Evolutionary conservation across 1,139 yeast genomes (phyloP).

Genomic region (Taiozyma onychis): DNA sequence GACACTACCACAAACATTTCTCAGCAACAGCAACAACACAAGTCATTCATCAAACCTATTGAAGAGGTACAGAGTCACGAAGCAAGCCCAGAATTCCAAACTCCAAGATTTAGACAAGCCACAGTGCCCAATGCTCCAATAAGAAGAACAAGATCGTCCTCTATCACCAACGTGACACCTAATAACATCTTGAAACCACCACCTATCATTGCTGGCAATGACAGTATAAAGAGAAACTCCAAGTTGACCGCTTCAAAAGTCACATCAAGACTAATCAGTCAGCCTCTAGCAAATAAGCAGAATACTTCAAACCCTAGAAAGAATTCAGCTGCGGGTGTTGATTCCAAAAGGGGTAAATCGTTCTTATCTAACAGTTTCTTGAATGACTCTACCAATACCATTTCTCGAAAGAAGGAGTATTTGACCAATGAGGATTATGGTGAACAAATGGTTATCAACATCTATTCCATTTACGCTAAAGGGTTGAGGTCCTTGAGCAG

Average conservation of each 20-base stretch:
- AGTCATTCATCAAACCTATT: conserved; percentile 7
- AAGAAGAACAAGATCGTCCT: conserved; percentile 36
- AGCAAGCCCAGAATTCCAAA: conserved; percentile 27
- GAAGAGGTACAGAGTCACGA: conserved; percentile 11
- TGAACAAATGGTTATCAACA: conserved; percentile 40
- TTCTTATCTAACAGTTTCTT: conserved; percentile 4
- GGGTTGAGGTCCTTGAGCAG: conserved; percentile 58
- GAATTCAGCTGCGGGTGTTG: conserved; percentile 9
- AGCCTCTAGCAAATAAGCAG: conserved; percentile 30
- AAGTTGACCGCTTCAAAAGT: conserved; percentile 37
- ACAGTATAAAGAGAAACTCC: conserved; percentile 17
- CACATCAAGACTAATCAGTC: conserved; percentile 48
- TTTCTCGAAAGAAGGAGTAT: conserved; percentile 17
- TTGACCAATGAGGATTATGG: conserved; percentile 33
- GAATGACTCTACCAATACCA: conserved; percentile 3
- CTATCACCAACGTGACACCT: conserved; percentile 10
- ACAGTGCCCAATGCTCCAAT: conserved; percentile 50
- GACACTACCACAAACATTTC: conserved; percentile 16
- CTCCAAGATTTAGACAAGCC: conserved; percentile 42
- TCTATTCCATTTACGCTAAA: conserved; percentile 60
- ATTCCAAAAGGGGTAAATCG: conserved; percentile 17
- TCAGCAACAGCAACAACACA: conserved; percentile 9
- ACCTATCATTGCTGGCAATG: conserved; percentile 10
- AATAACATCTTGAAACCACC: conserved; percentile 30
- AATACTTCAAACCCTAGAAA: conserved; percentile 12